Conservation (phyloP, 768 basidiomycete genomes). For the Phaffia tasmanica region DNA sequence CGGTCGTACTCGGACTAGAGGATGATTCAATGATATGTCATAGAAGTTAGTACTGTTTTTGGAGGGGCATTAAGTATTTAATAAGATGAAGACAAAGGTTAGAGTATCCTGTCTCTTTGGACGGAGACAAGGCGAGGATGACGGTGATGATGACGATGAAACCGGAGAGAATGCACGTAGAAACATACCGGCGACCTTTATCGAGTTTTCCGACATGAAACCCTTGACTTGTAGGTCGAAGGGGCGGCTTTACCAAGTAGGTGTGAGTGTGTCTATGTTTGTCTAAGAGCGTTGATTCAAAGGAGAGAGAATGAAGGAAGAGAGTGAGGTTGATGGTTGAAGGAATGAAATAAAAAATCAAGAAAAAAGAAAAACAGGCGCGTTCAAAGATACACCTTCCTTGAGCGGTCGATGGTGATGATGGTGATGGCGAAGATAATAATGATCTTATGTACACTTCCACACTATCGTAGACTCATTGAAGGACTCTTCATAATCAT, state of each 20-base stretch:
- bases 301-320: not conserved
- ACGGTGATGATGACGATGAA: not conserved
- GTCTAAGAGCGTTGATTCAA: not conserved
- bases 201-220: conserved; percentile 8
- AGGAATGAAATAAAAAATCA: too few species aligned
- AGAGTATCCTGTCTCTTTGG: not conserved
- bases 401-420: too few species aligned
- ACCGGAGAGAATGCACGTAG: not conserved
- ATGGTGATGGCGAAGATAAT: too few species aligned
- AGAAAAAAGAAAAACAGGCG: too few species aligned
- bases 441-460: too few species aligned
- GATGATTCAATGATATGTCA: conserved; percentile 2
- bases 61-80: not conserved
- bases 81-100: not conserved
- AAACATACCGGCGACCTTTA: conserved; percentile 15
- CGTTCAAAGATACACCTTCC: too few species aligned
- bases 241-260: not conserved
- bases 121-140: too few species aligned
- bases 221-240: not conserved
- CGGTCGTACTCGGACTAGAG: conserved; percentile 76
- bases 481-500: too few species aligned
- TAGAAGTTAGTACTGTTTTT: too few species aligned
- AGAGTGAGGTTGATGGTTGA: not conserved
- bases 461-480: too few species aligned
- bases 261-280: not conserved